Evolutionary conservation across 208 protist species (phyloP), one percentile per base, ranked within the genome.

Genomic region (Acanthamoeba healyi): DNA sequence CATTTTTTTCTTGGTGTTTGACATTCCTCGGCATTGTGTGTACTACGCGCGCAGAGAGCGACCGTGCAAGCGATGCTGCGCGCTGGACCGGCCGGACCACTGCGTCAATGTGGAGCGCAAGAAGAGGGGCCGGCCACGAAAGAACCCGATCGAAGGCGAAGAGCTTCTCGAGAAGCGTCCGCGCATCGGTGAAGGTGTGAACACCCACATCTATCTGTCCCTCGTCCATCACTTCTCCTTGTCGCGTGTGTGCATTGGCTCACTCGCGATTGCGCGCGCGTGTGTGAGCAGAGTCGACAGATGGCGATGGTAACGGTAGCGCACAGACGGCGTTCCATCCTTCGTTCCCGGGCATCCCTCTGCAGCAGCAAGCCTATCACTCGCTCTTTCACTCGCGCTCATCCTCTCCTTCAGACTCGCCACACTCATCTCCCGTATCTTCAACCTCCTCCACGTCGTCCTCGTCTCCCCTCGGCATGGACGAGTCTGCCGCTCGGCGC

Each of bases 41-140:
- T n/a, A n/a, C n/a, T n/a, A n/a, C n/a, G 61, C n/a, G 19, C 4
- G 0, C 34, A 86, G 77, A 12, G 46, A 86, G 44, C 40, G 77
- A 10, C 77, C 77, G n/a, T 86, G 77, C 42, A 86, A 58, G 26
- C 77, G 77, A 29, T 86, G 77, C 19, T 26, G 6, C n/a, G 77
- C 77, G 42, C 34, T 86, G 77, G 77, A 44, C n/a, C 22, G 46
- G 77, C 77, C 77, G n/a, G 77, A 86, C 29, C 26, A 61, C 10
- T 86, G 77, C 44, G 44, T 61, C 4, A 58, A 86, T 44, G 77
- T 86, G 24, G 77, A 86, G n/a, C 44, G 44, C 42, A 86, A 86
- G 44, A 86, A 86, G 77, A 12, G 77, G 19, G 77, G 77, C 9
- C 77, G 77, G 24, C 77, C 77, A 10, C 67, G 67, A 38, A 77